These are phyloP conservation scores for Neonectria sp. DNA, from an alignment of 2,329 filamentous ascomycete genomes.

Conservation along the genomic window DNA sequence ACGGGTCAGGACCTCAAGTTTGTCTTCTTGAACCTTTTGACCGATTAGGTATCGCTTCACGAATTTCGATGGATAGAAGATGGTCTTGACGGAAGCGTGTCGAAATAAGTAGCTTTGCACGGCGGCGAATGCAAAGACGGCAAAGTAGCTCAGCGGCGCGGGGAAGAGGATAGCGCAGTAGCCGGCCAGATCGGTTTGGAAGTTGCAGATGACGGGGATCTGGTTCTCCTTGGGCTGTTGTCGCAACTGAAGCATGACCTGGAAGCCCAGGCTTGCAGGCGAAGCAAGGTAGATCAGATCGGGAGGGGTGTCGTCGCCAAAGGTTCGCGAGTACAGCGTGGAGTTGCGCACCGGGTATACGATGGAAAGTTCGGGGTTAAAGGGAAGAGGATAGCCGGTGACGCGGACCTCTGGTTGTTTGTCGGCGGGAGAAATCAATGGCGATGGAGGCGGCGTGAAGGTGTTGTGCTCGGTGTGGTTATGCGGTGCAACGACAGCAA, in stretches of 20 bases:
- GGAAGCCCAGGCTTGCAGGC: constrained; percentile 79
- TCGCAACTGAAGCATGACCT: constrained; percentile 78
- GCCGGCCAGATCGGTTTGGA: constrained; percentile 79
- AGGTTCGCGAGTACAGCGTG: constrained; percentile 72
- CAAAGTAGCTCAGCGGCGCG: constrained; percentile 71
- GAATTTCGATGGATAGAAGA: constrained; percentile 78
- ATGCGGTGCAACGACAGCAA: constrained; percentile 77
- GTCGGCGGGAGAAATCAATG: constrained; percentile 50
- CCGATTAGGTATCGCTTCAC: constrained; percentile 73
- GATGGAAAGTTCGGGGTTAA: constrained; percentile 79
- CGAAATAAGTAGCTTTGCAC: constrained; percentile 79
- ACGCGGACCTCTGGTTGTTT: constrained; percentile 69
- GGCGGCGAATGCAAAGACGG: constrained; percentile 72
- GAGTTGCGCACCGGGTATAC: constrained; percentile 79
- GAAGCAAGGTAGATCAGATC: constrained; percentile 80
- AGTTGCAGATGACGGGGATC: constrained; percentile 76
- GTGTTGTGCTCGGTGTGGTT: constrained; percentile 69
- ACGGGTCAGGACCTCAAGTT: constrained; percentile 73
- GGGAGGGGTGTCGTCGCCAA: constrained; percentile 65
- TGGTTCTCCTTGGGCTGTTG: constrained; percentile 69
- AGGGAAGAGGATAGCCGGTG: constrained; percentile 76
- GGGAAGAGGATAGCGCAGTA: constrained; percentile 81
- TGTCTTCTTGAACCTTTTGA: constrained; percentile 68
- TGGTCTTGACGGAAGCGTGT: constrained; percentile 72
- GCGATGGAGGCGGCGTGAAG: constrained; percentile 62